These are phyloP conservation scores for Truncatella angustata DNA, from an alignment of 2,329 filamentous ascomycete species.

Conservation along the genomic window DNA sequence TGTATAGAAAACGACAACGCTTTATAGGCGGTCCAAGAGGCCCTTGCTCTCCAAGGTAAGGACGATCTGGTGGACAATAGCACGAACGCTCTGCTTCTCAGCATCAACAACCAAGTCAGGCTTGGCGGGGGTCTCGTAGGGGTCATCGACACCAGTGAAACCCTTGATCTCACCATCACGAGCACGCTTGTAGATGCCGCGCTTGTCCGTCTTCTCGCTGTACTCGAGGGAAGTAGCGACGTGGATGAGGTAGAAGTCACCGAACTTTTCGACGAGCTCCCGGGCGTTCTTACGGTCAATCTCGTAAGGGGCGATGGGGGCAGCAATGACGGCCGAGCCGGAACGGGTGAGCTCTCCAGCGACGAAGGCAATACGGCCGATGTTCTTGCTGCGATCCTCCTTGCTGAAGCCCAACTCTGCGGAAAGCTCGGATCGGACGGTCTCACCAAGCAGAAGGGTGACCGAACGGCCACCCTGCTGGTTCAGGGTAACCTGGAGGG, in stretches of 20 bases:
- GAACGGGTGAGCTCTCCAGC: conserved; percentile 91
- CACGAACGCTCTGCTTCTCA: conserved; percentile 84
- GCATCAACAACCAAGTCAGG: conserved; percentile 82
- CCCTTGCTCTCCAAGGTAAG: conserved; percentile 87
- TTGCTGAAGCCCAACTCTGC: conserved; percentile 93
- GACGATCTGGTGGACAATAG: conserved; percentile 95
- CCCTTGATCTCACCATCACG: conserved; percentile 91
- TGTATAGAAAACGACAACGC: neutral
- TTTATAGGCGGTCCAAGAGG: conserved; percentile 70
- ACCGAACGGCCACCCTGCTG: conserved; percentile 95
- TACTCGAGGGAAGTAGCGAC: conserved; percentile 90
- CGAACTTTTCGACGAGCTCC: conserved; percentile 82
- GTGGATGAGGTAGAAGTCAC: conserved; percentile 92
- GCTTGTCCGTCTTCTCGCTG: conserved; percentile 92
- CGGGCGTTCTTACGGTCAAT: conserved; percentile 72
- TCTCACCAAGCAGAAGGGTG: conserved; percentile 92
- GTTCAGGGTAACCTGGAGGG: conserved; percentile 94
- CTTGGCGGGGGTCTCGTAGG: conserved; percentile 83
- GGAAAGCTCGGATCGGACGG: conserved; percentile 87
- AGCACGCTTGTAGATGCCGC: conserved; percentile 83
- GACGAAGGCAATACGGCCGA: conserved; percentile 94
- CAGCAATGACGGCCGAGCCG: conserved; percentile 91
- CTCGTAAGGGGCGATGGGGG: conserved; percentile 93
- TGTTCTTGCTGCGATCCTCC: conserved; percentile 91
- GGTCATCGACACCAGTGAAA: conserved; percentile 97